Conservation (phyloP, 352 stramenopile genomes). For the Peronospora belbahrii region DNA sequence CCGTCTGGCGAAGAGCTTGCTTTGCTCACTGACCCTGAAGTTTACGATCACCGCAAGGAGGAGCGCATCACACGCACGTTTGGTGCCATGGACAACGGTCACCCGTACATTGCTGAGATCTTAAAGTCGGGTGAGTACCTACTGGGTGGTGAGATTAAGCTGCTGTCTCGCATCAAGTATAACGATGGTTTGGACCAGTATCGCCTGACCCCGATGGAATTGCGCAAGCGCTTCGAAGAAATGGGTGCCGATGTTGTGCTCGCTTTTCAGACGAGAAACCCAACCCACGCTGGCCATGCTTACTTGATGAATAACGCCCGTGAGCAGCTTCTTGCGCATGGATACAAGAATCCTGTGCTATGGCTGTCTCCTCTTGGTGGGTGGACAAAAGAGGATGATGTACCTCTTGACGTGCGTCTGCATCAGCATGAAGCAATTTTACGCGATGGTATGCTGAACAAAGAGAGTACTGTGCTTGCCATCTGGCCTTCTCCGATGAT, state of each 20-base stretch:
- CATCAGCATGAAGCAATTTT: conserved; percentile 94
- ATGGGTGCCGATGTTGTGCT: conserved; percentile 96
- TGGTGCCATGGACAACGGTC: conserved; percentile 91
- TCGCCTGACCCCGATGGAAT: conserved; percentile 89
- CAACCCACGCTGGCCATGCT: conserved; percentile 95
- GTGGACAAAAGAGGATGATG: conserved; percentile 98
- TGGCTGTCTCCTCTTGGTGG: conserved; percentile 95
- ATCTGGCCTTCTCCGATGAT: conserved; percentile 99
- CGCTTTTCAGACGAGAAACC: conserved; percentile 97
- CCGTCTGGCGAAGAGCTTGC: conserved; percentile 92
- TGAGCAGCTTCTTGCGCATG: conserved; percentile 87
- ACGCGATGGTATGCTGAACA: conserved; percentile 91
- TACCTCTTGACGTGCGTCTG: conserved; percentile 96
- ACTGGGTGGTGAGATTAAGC: conserved; percentile 93
- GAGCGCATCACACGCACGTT: conserved; percentile 97
- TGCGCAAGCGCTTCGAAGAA: conserved; percentile 90
- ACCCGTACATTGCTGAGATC: conserved; percentile 97
- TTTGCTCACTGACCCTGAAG: conserved; percentile 90
- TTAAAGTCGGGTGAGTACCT: conserved; percentile 92
- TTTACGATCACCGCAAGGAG: conserved; percentile 96
- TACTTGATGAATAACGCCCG: conserved; percentile 97
- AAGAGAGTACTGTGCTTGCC: conserved; percentile 94
- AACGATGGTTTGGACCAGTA: conserved; percentile 96
- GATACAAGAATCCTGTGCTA: conserved; percentile 95
- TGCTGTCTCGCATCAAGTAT: conserved; percentile 93